phyloP scores from a whole-genome alignment of 345 rosid genomes.

The Bruguiera parviflora region DNA sequence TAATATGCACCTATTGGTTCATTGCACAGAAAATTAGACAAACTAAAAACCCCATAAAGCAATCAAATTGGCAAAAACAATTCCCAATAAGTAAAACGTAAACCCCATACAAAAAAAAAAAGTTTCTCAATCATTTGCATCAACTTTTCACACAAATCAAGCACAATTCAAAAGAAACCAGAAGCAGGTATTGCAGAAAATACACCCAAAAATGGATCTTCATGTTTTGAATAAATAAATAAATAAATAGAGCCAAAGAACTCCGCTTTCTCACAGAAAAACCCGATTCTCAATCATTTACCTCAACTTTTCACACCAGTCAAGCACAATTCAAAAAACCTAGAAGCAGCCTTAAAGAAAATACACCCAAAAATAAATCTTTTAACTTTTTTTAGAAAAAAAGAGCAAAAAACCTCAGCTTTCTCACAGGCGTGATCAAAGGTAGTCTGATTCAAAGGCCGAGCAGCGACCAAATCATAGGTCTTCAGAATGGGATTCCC shows the following conservation, averaged over 20 bases:
- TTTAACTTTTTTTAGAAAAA: not conserved
- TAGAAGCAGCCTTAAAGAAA: not conserved
- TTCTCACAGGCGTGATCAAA: slow-evolving; percentile 70
- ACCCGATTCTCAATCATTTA: not conserved
- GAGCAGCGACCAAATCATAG: slow-evolving; percentile 71
- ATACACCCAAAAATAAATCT: too few species aligned
- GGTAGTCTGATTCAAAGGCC: slow-evolving; percentile 64
- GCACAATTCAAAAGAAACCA: not conserved
- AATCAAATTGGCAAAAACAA: too few species aligned
- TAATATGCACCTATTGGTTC: slow-evolving; percentile 58
- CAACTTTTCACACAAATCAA: not conserved
- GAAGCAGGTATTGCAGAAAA: not conserved
- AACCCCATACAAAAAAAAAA: too few species aligned
- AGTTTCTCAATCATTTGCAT: not conserved
- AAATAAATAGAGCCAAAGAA: too few species aligned
- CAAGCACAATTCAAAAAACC: not conserved
- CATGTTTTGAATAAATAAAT: not conserved
- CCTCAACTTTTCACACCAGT: not conserved
- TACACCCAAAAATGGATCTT: too few species aligned
- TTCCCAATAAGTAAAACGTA: too few species aligned
- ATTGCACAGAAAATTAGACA: too few species aligned
- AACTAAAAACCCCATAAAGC: too few species aligned
- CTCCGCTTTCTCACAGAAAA: too few species aligned
- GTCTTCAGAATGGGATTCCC: slow-evolving; percentile 68
- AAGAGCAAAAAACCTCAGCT: slow-evolving; percentile 45